Evolutionary conservation across 2,329 filamentous ascomycete genomes (phyloP).

Genomic region (Fusarium clavum): DNA sequence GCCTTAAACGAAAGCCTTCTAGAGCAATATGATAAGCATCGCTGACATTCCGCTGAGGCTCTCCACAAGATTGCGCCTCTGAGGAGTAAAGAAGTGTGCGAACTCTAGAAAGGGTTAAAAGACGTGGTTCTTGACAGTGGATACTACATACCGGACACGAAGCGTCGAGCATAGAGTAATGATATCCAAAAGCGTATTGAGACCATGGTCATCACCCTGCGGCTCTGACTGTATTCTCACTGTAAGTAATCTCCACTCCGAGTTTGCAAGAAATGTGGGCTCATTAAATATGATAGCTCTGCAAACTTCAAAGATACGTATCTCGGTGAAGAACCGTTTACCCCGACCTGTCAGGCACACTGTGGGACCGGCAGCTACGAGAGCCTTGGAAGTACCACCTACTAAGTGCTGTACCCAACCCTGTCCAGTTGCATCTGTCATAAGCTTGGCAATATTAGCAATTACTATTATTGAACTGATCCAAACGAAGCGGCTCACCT

Average conservation of each 20-base stretch:
- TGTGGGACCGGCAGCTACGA: conserved; percentile 47
- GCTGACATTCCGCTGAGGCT: fast-evolving
- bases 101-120: background rate
- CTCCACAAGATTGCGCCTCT: background rate
- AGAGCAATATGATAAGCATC: conserved; percentile 15
- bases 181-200: conserved; percentile 48
- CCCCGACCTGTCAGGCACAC: conserved; percentile 40
- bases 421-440: conserved; percentile 48
- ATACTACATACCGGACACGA: conserved; percentile 45
- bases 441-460: conserved; percentile 40
- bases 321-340: conserved; percentile 47
- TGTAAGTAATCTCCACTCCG: conserved; percentile 41
- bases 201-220: fast-evolving
- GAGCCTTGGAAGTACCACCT: conserved; percentile 49
- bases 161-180: conserved; percentile 49
- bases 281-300: conserved; percentile 50
- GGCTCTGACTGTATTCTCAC: background rate
- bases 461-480: background rate
- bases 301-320: conserved; percentile 50
- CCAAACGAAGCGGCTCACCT: conserved; percentile 35
- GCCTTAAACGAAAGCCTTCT: conserved; percentile 39
- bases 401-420: conserved; percentile 53
- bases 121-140: fast-evolving
- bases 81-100: background rate
- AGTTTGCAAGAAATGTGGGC: conserved; percentile 41